Evolutionary conservation across 441 rosid species (phyloP).

Genomic region (Iberis amara): DNA sequence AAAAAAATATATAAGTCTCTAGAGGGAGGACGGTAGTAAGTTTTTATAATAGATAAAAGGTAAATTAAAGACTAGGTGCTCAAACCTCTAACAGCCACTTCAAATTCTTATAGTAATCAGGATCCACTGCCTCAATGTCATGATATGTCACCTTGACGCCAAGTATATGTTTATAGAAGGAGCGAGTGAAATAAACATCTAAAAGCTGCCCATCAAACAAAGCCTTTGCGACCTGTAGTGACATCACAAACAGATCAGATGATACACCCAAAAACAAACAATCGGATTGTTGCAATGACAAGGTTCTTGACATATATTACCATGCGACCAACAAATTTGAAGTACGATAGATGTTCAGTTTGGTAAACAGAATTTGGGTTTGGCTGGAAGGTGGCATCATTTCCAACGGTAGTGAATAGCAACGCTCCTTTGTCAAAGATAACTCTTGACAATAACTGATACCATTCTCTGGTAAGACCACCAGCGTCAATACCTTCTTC

Average conservation of each 20-base stretch:
- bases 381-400: slow-evolving; percentile 93
- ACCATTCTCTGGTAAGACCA: slow-evolving; percentile 98
- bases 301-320: slow-evolving; percentile 39
- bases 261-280: slow-evolving; percentile 10
- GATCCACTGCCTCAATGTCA: slow-evolving; percentile 99
- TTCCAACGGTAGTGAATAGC: slow-evolving; percentile 95
- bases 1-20: slow-evolving; percentile 1
- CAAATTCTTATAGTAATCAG: slow-evolving; percentile 94
- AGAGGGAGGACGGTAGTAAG: slow-evolving; percentile 3
- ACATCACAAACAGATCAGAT: slow-evolving; percentile 26
- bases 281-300: slow-evolving; percentile 1
- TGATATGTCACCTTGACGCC: slow-evolving; percentile 97
- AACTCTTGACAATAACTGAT: slow-evolving; percentile 92
- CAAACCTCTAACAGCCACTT: slow-evolving; percentile 99
- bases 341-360: slow-evolving; percentile 96
- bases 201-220: slow-evolving; percentile 95
- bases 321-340: slow-evolving; percentile 96
- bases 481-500: slow-evolving; percentile 99
- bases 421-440: slow-evolving; percentile 93
- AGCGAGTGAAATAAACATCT: slow-evolving; percentile 97
- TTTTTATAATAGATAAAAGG: slow-evolving; percentile 9
- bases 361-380: slow-evolving; percentile 96
- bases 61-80: slow-evolving; percentile 6
- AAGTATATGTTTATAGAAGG: slow-evolving; percentile 94
- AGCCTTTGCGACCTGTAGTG: slow-evolving; percentile 86